These are phyloP conservation scores for Ophiorrhiza pumila DNA, from an alignment of 257 asterid species.

Conservation along the genomic window DNA sequence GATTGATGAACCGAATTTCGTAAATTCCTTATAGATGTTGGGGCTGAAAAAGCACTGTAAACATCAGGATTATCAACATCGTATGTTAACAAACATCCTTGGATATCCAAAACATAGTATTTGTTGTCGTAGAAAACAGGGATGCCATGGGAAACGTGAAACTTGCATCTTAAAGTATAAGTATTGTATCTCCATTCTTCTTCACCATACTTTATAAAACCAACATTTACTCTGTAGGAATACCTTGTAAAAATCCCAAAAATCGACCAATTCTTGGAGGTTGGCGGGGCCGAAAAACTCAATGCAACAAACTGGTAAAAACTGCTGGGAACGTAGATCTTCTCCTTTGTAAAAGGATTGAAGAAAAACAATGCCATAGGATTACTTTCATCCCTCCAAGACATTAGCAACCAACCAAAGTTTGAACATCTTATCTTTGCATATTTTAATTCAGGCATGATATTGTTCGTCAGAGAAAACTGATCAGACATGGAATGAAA, in stretches of 20 bases:
- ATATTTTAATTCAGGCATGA: no score
- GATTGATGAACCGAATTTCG: no score
- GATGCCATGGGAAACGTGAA: no score
- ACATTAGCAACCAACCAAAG: not conserved
- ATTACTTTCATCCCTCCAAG: not conserved
- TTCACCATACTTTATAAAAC: not conserved
- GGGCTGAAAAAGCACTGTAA: not conserved
- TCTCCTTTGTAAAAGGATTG: not conserved
- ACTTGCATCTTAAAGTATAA: not conserved
- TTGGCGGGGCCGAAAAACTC: not conserved
- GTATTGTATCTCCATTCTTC: not conserved
- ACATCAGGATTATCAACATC: no score
- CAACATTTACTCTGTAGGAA: not conserved
- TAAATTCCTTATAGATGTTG: not conserved
- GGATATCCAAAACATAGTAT: no score
- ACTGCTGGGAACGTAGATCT: not conserved
- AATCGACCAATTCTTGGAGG: not conserved
- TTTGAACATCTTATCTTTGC: not conserved
- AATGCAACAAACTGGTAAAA: not conserved
- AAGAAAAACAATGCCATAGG: not conserved
- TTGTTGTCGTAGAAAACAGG: no score
- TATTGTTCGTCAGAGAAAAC: not conserved
- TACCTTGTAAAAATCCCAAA: not conserved
- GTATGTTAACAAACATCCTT: no score
- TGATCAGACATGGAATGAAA: not conserved